Evolutionary conservation across 306 rosid species (phyloP).

Genomic region (Rosa multiflora): DNA sequence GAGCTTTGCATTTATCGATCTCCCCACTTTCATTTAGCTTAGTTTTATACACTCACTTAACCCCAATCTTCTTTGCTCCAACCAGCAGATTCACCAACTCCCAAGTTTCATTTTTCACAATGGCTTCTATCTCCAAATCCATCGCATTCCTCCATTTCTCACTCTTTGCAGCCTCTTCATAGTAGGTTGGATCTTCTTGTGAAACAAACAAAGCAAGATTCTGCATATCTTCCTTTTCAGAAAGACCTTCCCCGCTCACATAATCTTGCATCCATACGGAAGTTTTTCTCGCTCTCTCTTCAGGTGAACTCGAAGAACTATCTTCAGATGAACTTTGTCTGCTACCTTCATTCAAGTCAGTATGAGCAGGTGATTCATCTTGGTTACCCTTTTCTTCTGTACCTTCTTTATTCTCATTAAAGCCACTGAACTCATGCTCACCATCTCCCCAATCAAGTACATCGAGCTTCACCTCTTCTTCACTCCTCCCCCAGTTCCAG

Average conservation of each 20-base stretch:
- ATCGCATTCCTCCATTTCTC: not conserved
- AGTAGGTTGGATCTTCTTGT: not conserved
- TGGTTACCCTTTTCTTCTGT: too few species aligned
- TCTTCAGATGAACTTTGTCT: too few species aligned
- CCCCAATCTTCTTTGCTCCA: not conserved
- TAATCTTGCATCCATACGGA: not conserved
- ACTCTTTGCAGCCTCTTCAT: not conserved
- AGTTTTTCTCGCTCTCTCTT: too few species aligned
- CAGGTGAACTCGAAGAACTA: too few species aligned
- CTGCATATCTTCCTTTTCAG: not conserved
- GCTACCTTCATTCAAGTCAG: too few species aligned
- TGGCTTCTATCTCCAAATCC: not conserved
- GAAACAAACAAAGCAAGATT: not conserved
- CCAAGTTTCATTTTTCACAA: not conserved
- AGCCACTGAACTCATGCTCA: too few species aligned
- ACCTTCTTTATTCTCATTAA: too few species aligned
- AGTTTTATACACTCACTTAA: not conserved
- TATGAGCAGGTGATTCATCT: too few species aligned
- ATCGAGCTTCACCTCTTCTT: too few species aligned
- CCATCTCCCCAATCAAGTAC: not conserved
- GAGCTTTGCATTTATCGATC: not conserved
- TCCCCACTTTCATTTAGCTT: not conserved
- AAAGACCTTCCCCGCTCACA: not conserved
- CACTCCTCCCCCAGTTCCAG: too few species aligned
- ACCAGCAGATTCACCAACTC: not conserved